These are phyloP conservation scores for Leptoxyphium fumago DNA, from an alignment of 2,329 filamentous ascomycete species.

Conservation along the genomic window DNA sequence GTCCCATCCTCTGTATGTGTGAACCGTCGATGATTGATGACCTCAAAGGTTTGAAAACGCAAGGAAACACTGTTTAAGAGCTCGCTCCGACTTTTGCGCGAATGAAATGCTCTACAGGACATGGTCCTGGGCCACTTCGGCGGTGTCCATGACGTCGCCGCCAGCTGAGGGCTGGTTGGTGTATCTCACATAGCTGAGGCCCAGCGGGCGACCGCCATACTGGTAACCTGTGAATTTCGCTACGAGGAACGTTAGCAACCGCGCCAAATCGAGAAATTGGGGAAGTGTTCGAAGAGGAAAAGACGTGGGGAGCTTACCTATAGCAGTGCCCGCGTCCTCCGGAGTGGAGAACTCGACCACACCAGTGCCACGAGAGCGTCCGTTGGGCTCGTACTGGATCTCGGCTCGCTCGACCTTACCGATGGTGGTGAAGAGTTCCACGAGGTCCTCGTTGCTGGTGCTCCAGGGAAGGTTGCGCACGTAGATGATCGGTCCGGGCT, in stretches of 20 bases:
- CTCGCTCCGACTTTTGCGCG: neutral
- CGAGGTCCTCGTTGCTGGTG: constrained; percentile 91
- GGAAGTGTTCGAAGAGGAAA: neutral
- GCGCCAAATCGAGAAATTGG: constrained; percentile 14
- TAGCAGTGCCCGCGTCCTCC: constrained; percentile 81
- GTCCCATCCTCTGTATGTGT: too few species aligned
- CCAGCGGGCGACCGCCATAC: constrained; percentile 87
- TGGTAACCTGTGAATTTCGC: constrained; percentile 96
- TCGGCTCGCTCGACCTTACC: constrained; percentile 97
- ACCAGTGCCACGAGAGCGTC: constrained; percentile 83
- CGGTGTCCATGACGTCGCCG: constrained; percentile 64
- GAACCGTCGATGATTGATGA: too few species aligned
- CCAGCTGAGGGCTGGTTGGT: constrained; percentile 48
- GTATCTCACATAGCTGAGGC: constrained; percentile 89
- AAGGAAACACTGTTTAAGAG: neutral
- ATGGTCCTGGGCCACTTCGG: constrained; percentile 87
- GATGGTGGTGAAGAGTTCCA: constrained; percentile 94
- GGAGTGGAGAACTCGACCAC: constrained; percentile 84
- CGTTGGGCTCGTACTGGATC: constrained; percentile 95
- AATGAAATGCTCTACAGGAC: constrained; percentile 54
- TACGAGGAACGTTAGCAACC: constrained; percentile 13
- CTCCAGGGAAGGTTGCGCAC: constrained; percentile 98
- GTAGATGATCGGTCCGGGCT: constrained; percentile 73
- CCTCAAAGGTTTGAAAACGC: too few species aligned
- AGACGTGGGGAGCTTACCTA: constrained; percentile 23